Evolutionary conservation across 441 rosid species (phyloP).

Genomic region (Geranium incanum): DNA sequence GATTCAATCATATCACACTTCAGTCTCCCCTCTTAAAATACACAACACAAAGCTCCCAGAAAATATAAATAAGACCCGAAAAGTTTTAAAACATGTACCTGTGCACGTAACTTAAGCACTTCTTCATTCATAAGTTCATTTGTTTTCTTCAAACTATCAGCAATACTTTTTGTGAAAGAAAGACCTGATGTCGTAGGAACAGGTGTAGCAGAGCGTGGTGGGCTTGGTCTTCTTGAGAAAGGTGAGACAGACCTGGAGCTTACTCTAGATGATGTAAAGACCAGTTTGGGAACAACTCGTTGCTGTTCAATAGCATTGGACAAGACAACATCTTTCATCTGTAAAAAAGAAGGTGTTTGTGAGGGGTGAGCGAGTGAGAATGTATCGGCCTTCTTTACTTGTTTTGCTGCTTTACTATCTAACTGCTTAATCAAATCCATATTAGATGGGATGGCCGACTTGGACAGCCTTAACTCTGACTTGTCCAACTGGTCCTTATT

Average conservation of each 20-base stretch:
- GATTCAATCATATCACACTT: neutral
- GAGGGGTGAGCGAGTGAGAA: slow-evolving; percentile 67
- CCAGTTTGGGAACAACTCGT: slow-evolving; percentile 59
- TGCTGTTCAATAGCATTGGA: slow-evolving; percentile 57
- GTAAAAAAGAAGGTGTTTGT: slow-evolving; percentile 68
- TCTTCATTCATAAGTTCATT: slow-evolving; percentile 91
- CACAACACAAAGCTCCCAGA: neutral
- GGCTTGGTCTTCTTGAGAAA: slow-evolving; percentile 89
- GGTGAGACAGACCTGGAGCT: slow-evolving; percentile 96
- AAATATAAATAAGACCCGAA: neutral
- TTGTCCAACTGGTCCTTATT: slow-evolving; percentile 84
- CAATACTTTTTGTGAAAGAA: slow-evolving; percentile 64
- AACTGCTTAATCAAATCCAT: slow-evolving; percentile 89
- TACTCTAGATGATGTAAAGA: slow-evolving; percentile 65
- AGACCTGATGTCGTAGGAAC: slow-evolving; percentile 78
- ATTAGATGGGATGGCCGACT: slow-evolving; percentile 61
- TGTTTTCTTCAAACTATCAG: slow-evolving; percentile 89
- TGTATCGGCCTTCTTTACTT: slow-evolving; percentile 70
- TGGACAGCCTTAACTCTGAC: slow-evolving; percentile 71
- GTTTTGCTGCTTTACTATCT: slow-evolving; percentile 90
- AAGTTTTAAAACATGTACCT: slow-evolving; percentile 40
- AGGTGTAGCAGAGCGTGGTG: slow-evolving; percentile 94
- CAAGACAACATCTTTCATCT: slow-evolving; percentile 71
- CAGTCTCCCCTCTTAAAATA: neutral
- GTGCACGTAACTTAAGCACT: slow-evolving; percentile 69